Evolutionary conservation across 306 rosid genomes (phyloP).

Genomic region (Chamaecrista fasciculata): DNA sequence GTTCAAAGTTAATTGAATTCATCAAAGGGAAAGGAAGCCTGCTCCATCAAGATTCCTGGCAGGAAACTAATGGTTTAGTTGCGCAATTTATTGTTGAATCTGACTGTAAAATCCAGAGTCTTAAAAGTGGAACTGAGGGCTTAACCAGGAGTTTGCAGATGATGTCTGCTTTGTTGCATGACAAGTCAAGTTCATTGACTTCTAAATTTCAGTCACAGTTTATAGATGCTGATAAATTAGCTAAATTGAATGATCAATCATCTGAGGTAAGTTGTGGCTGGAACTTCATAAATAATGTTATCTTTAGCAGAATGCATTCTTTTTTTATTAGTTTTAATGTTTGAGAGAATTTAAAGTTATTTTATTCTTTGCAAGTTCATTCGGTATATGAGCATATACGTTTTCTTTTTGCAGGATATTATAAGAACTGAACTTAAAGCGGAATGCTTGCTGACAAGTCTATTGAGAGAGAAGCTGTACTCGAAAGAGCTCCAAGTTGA

Average conservation of each 20-base stretch:
- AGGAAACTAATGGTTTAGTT: constrained; percentile 52
- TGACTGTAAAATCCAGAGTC: constrained; percentile 70
- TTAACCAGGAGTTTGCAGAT: constrained; percentile 80
- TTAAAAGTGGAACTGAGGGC: constrained; percentile 67
- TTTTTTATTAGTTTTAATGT: constrained; percentile 1
- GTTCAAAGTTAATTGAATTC: constrained; percentile 61
- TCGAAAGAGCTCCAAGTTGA: constrained; percentile 85
- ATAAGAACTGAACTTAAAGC: constrained; percentile 71
- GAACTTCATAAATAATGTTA: constrained; percentile 6
- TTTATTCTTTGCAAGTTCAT: not conserved
- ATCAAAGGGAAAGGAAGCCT: constrained; percentile 55
- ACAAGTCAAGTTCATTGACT: constrained; percentile 55
- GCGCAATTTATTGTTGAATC: constrained; percentile 71
- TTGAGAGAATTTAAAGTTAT: constrained; percentile 4
- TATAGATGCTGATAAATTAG: constrained; percentile 41
- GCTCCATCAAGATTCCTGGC: constrained; percentile 34
- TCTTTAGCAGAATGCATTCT: not conserved
- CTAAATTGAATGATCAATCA: constrained; percentile 47
- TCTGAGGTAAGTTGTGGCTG: constrained; percentile 57
- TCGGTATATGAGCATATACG: not conserved
- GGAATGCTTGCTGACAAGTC: constrained; percentile 70
- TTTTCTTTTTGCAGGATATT: constrained; percentile 46
- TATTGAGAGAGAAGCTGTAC: constrained; percentile 74
- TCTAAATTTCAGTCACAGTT: constrained; percentile 41
- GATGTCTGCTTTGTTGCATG: constrained; percentile 64